phyloP scores from a whole-genome alignment of 257 asterid genomes.

The Nicotiana noctiflora region DNA sequence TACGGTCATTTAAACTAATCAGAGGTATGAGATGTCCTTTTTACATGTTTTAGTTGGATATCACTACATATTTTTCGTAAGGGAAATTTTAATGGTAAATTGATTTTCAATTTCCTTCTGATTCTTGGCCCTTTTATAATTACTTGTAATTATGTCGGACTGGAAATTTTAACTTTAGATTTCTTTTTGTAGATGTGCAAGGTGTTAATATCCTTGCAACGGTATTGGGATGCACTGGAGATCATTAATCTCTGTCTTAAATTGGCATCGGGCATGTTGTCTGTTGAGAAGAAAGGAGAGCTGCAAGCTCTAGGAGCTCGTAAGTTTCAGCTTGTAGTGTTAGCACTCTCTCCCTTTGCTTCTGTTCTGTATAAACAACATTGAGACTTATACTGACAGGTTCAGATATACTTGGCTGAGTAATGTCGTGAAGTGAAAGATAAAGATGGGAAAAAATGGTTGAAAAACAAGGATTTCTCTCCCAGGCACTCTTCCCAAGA shows the following conservation, averaged over 20 bases:
- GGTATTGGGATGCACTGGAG: constrained; percentile 71
- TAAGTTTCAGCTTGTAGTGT: constrained; percentile 27
- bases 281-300: constrained; percentile 51
- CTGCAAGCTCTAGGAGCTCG: constrained; percentile 80
- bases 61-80: neutral
- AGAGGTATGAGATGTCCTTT: neutral
- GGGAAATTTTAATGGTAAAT: neutral
- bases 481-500: no score
- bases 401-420: neutral
- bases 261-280: constrained; percentile 42
- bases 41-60: neutral
- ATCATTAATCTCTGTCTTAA: constrained; percentile 63
- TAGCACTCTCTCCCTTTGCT: constrained; percentile 6
- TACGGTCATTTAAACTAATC: neutral
- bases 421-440: neutral
- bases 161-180: neutral
- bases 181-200: constrained; percentile 49
- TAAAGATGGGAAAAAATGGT: no score
- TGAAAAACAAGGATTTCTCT: no score
- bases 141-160: neutral
- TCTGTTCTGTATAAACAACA: neutral
- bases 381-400: neutral
- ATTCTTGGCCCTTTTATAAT: neutral
- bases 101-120: neutral
- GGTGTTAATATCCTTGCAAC: constrained; percentile 49